Evolutionary conservation across 2,329 filamentous ascomycete genomes (phyloP), one percentile per base, ranked within the genome.

Genomic region (Colletotrichum tropicale): DNA sequence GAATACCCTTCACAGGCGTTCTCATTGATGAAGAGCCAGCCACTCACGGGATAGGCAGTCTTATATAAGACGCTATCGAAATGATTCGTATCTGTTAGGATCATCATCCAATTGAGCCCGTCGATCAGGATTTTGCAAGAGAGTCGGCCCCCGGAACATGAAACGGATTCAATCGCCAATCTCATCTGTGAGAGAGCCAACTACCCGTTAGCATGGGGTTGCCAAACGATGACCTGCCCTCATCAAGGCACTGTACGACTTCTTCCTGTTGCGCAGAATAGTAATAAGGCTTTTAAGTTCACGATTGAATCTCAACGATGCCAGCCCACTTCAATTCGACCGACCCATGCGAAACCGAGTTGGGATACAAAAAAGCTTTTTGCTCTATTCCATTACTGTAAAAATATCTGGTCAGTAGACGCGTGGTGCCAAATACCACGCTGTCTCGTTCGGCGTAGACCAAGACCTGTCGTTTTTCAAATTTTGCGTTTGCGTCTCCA

Each of bases 321-420:
- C 18, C 38, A n/a, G 38, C 38, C 18, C 38, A 48, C 18, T 48
- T 21, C 38, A 48, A 12, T n/a, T 48, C 38, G 38, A n/a, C 5
- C 38, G 18, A 43, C 38, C 18, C 38, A 43, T 43, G 5, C 18
- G 38, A 7, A 48, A 48, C 38, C 34, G 4, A 18, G 21, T 43
- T 18, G 34, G 13, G 64, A 66, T 66, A 66, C 34, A 66, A 74
- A 70, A 71, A 74, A 48, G 24, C 48, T 75, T 71, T 75, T 71
- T 18, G 68, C 38, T 75, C 68, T 76, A 76, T 69, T 55, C n/a
- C 70, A 76, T 74, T 76, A 68, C 56, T 73, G 64, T 56, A 12
- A 64, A 56, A 61, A 65, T 72, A 58, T 60, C 73, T 75, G 34
- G 48, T 52, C 48, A 62, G 56, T 68, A 36, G 56, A 52, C 70